These are phyloP conservation scores for Mortierella sp. DNA, from an alignment of 371 early-diverging fungal genomes.

Conservation along the genomic window DNA sequence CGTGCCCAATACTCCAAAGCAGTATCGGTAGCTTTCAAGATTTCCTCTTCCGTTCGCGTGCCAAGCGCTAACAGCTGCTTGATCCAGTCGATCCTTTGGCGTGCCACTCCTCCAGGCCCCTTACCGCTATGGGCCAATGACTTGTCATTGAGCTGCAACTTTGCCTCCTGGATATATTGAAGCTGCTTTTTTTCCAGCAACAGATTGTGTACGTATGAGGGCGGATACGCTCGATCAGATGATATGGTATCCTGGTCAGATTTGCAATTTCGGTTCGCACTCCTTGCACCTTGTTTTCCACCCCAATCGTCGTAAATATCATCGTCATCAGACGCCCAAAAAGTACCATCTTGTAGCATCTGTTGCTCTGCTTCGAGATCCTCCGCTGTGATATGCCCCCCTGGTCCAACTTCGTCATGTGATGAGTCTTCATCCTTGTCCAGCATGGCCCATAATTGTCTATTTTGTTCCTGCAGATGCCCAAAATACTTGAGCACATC, in stretches of 20 bases:
- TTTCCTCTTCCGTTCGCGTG: constrained; percentile 24
- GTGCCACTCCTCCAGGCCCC: background rate
- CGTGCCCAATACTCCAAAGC: constrained; percentile 21
- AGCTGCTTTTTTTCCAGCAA: background rate
- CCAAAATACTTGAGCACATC: constrained; percentile 42
- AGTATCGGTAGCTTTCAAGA: constrained; percentile 16
- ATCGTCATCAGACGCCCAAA: constrained; percentile 10
- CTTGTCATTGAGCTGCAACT: background rate
- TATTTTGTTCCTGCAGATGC: constrained; percentile 23
- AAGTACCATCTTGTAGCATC: background rate
- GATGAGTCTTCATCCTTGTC: constrained; percentile 4
- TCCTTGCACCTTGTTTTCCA: background rate
- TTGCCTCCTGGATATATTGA: constrained; percentile 11
- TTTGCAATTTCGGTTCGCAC: background rate
- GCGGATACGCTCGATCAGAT: constrained; percentile 13
- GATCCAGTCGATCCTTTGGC: constrained; percentile 5
- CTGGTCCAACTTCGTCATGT: constrained; percentile 12
- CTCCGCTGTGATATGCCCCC: constrained; percentile 2
- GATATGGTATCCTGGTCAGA: background rate
- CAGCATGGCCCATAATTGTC: constrained; percentile 20
- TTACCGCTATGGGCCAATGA: background rate
- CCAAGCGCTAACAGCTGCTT: constrained; percentile 15
- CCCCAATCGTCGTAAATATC: background rate
- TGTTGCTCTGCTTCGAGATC: constrained; percentile 3
- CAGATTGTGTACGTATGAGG: background rate